Conservation (phyloP, 352 stramenopile species). For the Pythium scleroteichum region DNA sequence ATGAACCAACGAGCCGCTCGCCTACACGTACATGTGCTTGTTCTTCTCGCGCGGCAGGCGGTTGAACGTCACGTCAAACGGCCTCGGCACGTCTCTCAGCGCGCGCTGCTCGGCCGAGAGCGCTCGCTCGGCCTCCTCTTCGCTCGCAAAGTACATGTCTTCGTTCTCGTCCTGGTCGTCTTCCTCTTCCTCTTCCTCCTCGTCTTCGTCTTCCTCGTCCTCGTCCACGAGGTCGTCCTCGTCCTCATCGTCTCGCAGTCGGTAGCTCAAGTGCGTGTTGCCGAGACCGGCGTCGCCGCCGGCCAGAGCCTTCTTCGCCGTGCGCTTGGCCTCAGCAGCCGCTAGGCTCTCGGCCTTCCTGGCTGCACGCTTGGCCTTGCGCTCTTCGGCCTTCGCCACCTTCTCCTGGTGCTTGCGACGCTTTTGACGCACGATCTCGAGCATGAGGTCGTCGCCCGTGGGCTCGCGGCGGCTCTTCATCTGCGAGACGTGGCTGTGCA, state of each 20-base stretch:
- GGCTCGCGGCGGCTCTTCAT: constrained; percentile 59
- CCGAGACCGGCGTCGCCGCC: constrained; percentile 8
- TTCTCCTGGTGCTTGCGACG: constrained; percentile 46
- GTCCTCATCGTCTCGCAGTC: constrained; percentile 19
- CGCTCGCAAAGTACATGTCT: constrained; percentile 55
- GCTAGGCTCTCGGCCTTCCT: constrained; percentile 27
- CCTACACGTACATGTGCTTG: constrained; percentile 73
- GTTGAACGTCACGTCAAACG: constrained; percentile 82
- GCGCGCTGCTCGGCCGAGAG: constrained; percentile 41
- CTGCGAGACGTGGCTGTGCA: constrained; percentile 48
- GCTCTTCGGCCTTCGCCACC: constrained; percentile 29
- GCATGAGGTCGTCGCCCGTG: constrained; percentile 42
- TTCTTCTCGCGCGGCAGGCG: constrained; percentile 54
- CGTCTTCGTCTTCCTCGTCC: constrained; percentile 35
- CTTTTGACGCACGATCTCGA: constrained; percentile 36
- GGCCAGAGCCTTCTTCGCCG: constrained; percentile 23
- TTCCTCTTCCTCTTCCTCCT: constrained; percentile 17
- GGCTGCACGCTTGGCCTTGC: constrained; percentile 23
- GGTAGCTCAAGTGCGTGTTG: constrained; percentile 12
- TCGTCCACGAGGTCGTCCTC: constrained; percentile 34
- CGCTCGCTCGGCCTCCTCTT: constrained; percentile 35
- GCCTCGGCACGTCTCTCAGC: constrained; percentile 44
- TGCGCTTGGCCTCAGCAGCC: constrained; percentile 17
- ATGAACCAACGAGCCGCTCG: background rate
- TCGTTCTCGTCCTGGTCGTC: constrained; percentile 35